A percentile compares a stretch with the other conserved stretches of the same genome.
Conservation (phyloP, 257 asterid genomes). For the Avicennia marina region DNA sequence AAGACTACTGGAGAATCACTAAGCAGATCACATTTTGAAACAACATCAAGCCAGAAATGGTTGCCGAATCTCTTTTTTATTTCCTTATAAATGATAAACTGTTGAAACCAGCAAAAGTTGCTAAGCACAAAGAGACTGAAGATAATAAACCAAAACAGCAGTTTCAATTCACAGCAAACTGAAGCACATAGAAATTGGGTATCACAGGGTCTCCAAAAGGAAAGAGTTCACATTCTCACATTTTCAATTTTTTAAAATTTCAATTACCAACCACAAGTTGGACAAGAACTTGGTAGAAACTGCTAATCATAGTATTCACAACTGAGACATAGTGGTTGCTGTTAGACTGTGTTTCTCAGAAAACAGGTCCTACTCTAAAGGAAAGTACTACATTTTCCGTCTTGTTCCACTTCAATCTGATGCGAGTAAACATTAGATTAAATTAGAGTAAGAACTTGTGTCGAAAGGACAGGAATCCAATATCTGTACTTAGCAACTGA, state of each 20-base stretch:
- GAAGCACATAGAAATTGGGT: constrained; percentile 3
- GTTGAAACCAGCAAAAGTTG: constrained; percentile 24
- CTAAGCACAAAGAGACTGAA: too few relatives aligned
- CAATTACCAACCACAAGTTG: not conserved
- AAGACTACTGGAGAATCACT: constrained; percentile 62
- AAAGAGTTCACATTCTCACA: not conserved
- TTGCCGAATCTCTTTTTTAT: constrained; percentile 72
- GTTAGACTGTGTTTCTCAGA: too few relatives aligned
- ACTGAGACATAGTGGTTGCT: too few relatives aligned
- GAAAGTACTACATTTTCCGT: too few relatives aligned
- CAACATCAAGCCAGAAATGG: constrained; percentile 94
- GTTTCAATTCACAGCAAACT: constrained; percentile 2
- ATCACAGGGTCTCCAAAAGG: constrained; percentile 8
- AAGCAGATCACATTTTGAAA: constrained; percentile 84
- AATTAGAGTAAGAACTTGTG: too few relatives aligned
- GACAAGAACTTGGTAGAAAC: not conserved
- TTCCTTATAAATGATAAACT: constrained; percentile 81
- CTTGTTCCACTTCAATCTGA: too few relatives aligned
- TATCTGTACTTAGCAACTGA: too few relatives aligned
- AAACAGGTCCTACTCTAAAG: too few relatives aligned
- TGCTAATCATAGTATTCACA: too few relatives aligned
- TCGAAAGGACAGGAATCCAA: too few relatives aligned
- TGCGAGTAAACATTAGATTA: too few relatives aligned
- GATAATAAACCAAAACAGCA: constrained; percentile 10
- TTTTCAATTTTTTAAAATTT: not conserved